Percentiles rank a stretch among this genome's conserved stretches.
Evolutionary conservation across 805 yeast species (phyloP).

Genomic region (Candida cerambycidarum): DNA sequence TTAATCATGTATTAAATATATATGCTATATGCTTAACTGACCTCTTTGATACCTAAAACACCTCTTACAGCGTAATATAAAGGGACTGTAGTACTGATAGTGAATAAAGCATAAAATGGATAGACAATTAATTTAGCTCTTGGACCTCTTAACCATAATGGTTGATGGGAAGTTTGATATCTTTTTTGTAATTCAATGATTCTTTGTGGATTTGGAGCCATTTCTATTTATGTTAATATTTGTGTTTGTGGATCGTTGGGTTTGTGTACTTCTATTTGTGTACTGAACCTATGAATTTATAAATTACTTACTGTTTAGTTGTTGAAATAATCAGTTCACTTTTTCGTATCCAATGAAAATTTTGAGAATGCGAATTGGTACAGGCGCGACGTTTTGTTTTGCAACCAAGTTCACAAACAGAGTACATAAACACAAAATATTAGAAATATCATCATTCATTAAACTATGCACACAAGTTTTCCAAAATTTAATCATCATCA

Average conservation of each 20-base stretch:
- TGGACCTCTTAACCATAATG: conserved; percentile 46
- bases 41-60: conserved; percentile 60
- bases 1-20: conserved; percentile 7
- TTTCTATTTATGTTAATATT: conserved; percentile 7
- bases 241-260: not conserved
- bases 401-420: not conserved
- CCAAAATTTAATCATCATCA: conserved; percentile 12
- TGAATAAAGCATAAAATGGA: conserved; percentile 77
- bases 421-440: too few species aligned
- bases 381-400: conserved; percentile 1
- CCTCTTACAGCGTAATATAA: conserved; percentile 74
- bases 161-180: conserved; percentile 42
- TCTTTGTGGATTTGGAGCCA: conserved; percentile 46
- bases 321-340: conserved; percentile 18
- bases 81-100: conserved; percentile 65
- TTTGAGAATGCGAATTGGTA: conserved; percentile 6
- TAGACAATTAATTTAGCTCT: conserved; percentile 65
- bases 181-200: conserved; percentile 45
- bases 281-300: too few species aligned
- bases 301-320: conserved; percentile 6
- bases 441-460: not conserved
- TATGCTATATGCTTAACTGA: conserved; percentile 1
- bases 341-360: conserved; percentile 16
- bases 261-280: too few species aligned
- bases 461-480: too few species aligned